Conservation (phyloP, 352 stramenopile genomes). For the Pythium sp. region DNA sequence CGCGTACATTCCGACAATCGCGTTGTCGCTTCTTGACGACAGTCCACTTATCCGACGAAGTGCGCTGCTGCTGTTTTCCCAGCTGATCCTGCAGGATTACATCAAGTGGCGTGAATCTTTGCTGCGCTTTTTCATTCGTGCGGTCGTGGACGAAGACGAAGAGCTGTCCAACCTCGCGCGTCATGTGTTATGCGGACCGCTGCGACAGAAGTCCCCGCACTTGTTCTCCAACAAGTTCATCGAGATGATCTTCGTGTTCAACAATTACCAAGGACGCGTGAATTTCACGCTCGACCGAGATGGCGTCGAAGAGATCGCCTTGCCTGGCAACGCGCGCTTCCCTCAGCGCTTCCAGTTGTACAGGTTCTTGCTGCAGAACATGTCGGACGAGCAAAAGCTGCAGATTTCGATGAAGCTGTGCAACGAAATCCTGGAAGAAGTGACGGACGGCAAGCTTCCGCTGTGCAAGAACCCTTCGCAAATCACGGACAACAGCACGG, state of each 20-base stretch:
- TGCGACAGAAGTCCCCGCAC: constrained; percentile 91
- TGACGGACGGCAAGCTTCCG: constrained; percentile 74
- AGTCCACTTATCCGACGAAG: constrained; percentile 91
- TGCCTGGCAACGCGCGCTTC: constrained; percentile 56
- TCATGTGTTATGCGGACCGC: constrained; percentile 89
- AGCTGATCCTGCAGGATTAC: constrained; percentile 97
- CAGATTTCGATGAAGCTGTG: constrained; percentile 94
- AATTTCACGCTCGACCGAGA: constrained; percentile 65
- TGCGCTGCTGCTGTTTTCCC: constrained; percentile 94
- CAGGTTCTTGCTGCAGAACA: constrained; percentile 91
- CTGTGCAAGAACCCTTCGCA: constrained; percentile 72
- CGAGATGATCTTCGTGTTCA: constrained; percentile 96
- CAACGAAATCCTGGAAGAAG: constrained; percentile 91
- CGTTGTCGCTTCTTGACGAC: constrained; percentile 89
- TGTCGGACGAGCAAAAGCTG: constrained; percentile 96
- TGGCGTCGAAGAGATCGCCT: constrained; percentile 55
- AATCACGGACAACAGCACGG: constrained; percentile 81
- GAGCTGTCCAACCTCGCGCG: constrained; percentile 91
- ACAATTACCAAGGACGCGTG: constrained; percentile 71
- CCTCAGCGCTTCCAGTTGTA: constrained; percentile 89
- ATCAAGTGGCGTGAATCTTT: constrained; percentile 98
- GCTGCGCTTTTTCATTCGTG: constrained; percentile 94
- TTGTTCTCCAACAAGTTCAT: constrained; percentile 97
- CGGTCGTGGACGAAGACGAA: constrained; percentile 92
- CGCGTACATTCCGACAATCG: constrained; percentile 94